Conservation (phyloP, 169 alveolate genomes). For the Cryptosporidium parvum region DNA sequence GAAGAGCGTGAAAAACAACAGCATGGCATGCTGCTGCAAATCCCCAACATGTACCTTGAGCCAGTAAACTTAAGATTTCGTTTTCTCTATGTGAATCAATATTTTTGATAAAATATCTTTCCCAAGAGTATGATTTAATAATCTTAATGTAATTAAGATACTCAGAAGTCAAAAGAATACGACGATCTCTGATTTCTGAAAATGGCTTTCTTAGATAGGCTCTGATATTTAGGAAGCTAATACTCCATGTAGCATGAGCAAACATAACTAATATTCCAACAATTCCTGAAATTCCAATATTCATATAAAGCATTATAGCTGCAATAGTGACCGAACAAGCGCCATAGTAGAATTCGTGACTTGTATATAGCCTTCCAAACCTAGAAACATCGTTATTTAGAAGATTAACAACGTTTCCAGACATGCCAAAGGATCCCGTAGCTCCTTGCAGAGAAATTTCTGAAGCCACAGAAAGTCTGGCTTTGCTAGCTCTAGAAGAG, state of each 20-base stretch:
- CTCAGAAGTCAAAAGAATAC: conserved; percentile 72
- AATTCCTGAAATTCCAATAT: conserved; percentile 48
- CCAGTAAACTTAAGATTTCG: conserved; percentile 31
- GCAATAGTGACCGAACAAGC: conserved; percentile 23
- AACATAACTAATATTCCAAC: conserved; percentile 52
- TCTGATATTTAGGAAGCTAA: conserved; percentile 15
- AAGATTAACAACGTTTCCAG: conserved; percentile 54
- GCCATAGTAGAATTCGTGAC: conserved; percentile 69
- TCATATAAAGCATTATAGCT: neutral
- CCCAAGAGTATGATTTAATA: conserved; percentile 78
- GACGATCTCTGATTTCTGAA: conserved; percentile 70
- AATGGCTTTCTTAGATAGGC: conserved; percentile 31
- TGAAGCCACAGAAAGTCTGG: conserved; percentile 42
- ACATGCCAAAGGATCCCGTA: conserved; percentile 26
- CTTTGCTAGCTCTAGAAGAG: neutral
- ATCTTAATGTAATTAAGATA: conserved; percentile 53
- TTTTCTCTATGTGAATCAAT: conserved; percentile 44
- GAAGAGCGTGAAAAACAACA: conserved; percentile 42
- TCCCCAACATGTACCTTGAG: conserved; percentile 44
- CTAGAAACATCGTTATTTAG: conserved; percentile 60
- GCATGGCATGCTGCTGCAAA: conserved; percentile 38
- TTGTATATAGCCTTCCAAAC: conserved; percentile 29
- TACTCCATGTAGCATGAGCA: conserved; percentile 27
- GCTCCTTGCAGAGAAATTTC: conserved; percentile 23
- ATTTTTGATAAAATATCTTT: conserved; percentile 21